Conservation (phyloP, 2,329 filamentous ascomycete genomes). For the Pseudogymnoascus sp. region DNA sequence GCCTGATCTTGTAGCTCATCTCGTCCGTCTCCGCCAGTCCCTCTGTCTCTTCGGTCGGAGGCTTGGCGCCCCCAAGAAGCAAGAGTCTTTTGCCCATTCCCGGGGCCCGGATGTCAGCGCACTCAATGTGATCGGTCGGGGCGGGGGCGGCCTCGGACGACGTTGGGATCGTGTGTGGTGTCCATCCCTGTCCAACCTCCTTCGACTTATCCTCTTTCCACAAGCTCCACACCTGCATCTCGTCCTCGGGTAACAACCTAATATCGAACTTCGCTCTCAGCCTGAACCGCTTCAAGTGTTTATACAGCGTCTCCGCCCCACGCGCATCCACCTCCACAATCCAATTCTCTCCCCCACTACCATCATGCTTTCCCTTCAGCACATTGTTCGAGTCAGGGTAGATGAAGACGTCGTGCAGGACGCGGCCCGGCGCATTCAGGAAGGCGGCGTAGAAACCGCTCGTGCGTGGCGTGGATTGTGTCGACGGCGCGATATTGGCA, state of each 20-base stretch:
- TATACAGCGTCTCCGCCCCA: constrained; percentile 54
- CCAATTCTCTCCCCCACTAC: constrained; percentile 43
- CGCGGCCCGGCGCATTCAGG: constrained; percentile 73
- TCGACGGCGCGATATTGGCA: constrained; percentile 47
- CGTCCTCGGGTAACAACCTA: constrained; percentile 54
- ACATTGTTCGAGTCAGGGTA: constrained; percentile 51
- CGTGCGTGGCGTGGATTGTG: constrained; percentile 24
- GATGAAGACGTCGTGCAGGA: constrained; percentile 85
- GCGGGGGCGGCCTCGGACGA: not conserved
- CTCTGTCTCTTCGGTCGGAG: constrained; percentile 29
- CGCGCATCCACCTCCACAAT: constrained; percentile 74
- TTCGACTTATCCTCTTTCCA: constrained; percentile 56
- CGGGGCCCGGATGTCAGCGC: constrained; percentile 45
- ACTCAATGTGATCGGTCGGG: constrained; percentile 19
- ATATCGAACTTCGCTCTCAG: constrained; percentile 71
- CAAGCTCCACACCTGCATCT: constrained; percentile 62
- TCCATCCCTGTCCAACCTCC: constrained; percentile 13
- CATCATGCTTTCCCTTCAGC: constrained; percentile 16
- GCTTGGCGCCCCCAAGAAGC: constrained; percentile 30
- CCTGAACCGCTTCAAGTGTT: constrained; percentile 78
- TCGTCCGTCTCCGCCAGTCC: constrained; percentile 41
- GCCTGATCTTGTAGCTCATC: constrained; percentile 62
- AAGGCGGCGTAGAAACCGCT: constrained; percentile 73
- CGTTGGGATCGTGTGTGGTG: constrained; percentile 13
- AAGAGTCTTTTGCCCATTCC: constrained; percentile 47